phyloP scores from a whole-genome alignment of 768 basidiomycete species.

The Russula griseocarnosa region DNA sequence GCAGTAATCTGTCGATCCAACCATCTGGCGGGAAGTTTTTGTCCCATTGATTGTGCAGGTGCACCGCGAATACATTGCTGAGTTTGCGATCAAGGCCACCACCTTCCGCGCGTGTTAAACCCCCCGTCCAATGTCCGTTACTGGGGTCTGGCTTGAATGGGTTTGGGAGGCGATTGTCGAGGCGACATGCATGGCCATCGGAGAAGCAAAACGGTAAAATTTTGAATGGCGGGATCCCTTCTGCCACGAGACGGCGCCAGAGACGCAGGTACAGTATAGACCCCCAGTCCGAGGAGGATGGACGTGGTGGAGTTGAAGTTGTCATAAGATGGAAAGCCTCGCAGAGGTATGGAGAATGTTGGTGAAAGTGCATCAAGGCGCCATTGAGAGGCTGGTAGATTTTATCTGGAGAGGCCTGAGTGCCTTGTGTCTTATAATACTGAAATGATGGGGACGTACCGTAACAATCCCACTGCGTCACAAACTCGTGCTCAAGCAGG shows the following conservation, averaged over 20 bases:
- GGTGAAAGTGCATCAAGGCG: conserved; percentile 88
- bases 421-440: no score
- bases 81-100: conserved; percentile 62
- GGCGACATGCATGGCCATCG: conserved; percentile 85
- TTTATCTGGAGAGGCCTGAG: conserved; percentile 22
- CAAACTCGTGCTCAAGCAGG: conserved; percentile 89
- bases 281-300: conserved; percentile 91
- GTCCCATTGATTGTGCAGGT: conserved; percentile 95
- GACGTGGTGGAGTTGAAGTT: conserved; percentile 62
- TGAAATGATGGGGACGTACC: conserved; percentile 46
- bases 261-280: conserved; percentile 87
- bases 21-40: conserved; percentile 78
- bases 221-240: conserved; percentile 76
- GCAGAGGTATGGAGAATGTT: conserved; percentile 92
- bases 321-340: conserved; percentile 85
- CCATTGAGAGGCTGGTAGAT: conserved; percentile 58
- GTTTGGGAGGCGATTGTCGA: conserved; percentile 90
- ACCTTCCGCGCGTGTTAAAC: conserved; percentile 54
- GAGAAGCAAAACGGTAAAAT: conserved; percentile 94
- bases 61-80: conserved; percentile 75
- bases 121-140: conserved; percentile 64
- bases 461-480: conserved; percentile 99
- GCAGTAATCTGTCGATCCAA: conserved; percentile 80
- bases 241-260: conserved; percentile 76
- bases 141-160: conserved; percentile 57